A percentile compares a stretch with the other conserved stretches of the same genome.
Evolutionary conservation across 352 stramenopile genomes (phyloP).

Genomic region (Pythium phragmitis): DNA sequence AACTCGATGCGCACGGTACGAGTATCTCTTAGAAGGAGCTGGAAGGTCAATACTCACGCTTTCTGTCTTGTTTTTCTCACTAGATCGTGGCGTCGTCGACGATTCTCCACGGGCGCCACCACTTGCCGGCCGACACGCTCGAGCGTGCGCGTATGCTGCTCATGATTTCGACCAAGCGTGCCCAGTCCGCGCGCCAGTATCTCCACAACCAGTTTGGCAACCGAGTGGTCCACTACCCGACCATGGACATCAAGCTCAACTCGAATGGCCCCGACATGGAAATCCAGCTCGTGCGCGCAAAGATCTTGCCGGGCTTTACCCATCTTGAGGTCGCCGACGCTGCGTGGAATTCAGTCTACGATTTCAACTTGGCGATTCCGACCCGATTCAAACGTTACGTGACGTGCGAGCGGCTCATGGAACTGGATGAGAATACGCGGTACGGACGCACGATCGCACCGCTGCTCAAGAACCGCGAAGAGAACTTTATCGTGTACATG

Average conservation of each 20-base stretch:
- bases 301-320: conserved; percentile 51
- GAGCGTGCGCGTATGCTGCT: conserved; percentile 49
- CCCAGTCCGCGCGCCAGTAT: conserved; percentile 50
- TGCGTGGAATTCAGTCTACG: conserved; percentile 75
- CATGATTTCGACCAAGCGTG: conserved; percentile 53
- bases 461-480: conserved; percentile 54
- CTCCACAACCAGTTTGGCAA: conserved; percentile 52
- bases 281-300: conserved; percentile 72
- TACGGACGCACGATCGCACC: conserved; percentile 77
- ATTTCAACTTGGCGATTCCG: conserved; percentile 74
- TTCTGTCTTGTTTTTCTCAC: neutral
- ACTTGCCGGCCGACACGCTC: conserved; percentile 58
- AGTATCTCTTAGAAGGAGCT: neutral
- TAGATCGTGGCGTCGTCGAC: conserved; percentile 32
- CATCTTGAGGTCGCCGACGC: conserved; percentile 63
- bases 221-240: conserved; percentile 44
- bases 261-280: conserved; percentile 79
- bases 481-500: conserved; percentile 67
- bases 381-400: conserved; percentile 63
- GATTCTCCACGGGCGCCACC: conserved; percentile 71
- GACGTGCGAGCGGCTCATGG: conserved; percentile 71
- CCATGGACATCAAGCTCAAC: conserved; percentile 81
- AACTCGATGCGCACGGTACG: conserved; percentile 24
- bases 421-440: conserved; percentile 73
- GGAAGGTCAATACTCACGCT: neutral